A percentile compares a stretch with the other conserved stretches of the same genome.
Evolutionary conservation across 2,329 filamentous ascomycete genomes (phyloP).

Genomic region (Diaporthe humulicola): DNA sequence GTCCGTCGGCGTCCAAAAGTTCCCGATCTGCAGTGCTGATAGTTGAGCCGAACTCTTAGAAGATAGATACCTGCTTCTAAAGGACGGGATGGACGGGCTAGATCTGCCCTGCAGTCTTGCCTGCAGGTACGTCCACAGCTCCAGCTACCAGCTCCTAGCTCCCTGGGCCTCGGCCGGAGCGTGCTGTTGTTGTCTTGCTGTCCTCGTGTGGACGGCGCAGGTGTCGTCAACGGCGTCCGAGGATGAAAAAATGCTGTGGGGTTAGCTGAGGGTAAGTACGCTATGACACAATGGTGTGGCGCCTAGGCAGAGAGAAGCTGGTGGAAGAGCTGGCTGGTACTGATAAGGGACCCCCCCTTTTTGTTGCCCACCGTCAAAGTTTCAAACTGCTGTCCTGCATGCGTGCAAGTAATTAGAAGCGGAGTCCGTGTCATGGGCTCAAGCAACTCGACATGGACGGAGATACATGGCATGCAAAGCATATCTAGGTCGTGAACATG

Average conservation of each 20-base stretch:
- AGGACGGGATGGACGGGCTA: neutral
- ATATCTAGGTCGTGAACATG: neutral
- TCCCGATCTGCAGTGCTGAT: neutral
- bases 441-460: neutral
- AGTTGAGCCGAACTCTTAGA: neutral
- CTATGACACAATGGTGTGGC: constrained; percentile 29
- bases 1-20: neutral
- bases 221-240: constrained; percentile 10
- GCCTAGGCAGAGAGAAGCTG: constrained; percentile 23
- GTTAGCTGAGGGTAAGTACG: neutral
- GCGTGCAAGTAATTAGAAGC: constrained; percentile 14
- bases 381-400: constrained; percentile 29
- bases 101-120: neutral
- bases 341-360: constrained; percentile 25
- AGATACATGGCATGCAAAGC: neutral
- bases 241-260: neutral
- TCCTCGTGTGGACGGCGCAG: neutral
- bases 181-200: neutral
- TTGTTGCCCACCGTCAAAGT: constrained; percentile 14
- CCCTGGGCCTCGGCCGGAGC: neutral
- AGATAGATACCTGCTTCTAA: too few species aligned
- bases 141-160: neutral
- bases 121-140: neutral
- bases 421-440: neutral
- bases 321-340: neutral